A percentile compares a stretch with the other conserved stretches of the same genome.
Conservation (phyloP, 257 asterid species). For the Primulina tabacum region DNA sequence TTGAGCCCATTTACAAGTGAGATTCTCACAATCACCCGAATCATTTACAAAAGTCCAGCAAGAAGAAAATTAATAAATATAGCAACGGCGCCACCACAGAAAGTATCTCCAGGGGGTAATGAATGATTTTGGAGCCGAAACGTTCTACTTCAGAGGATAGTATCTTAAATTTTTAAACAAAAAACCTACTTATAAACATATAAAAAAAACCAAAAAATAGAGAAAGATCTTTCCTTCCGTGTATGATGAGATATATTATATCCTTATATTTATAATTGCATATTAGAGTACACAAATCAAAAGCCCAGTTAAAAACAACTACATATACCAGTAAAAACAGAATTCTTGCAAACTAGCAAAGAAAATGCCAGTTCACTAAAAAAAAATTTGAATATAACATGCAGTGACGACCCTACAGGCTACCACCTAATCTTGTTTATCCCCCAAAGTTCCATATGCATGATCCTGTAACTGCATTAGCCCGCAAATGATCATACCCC, state of each 20-base stretch:
- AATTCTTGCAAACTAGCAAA: slow-evolving; percentile 10
- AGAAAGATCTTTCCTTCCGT: neutral
- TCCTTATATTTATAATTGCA: slow-evolving; percentile 23
- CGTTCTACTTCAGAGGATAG: too few species aligned
- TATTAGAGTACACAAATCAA: slow-evolving; percentile 20
- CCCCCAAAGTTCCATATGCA: slow-evolving; percentile 39
- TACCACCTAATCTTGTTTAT: slow-evolving; percentile 23
- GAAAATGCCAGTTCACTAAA: slow-evolving; percentile 29
- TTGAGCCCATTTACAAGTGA: too few species aligned
- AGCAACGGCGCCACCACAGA: too few species aligned
- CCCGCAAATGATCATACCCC: slow-evolving; percentile 20
- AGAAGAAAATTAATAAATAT: too few species aligned
- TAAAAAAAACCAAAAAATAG: neutral
- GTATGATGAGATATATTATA: neutral
- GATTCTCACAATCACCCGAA: too few species aligned
- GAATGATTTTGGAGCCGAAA: too few species aligned
- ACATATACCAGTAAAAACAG: slow-evolving; percentile 14
- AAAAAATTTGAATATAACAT: slow-evolving; percentile 20
- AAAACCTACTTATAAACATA: too few species aligned
- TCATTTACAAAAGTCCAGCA: too few species aligned
- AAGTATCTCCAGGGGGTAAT: too few species aligned
- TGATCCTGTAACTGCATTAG: slow-evolving; percentile 30
- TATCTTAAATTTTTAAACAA: too few species aligned
- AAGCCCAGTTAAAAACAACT: slow-evolving; percentile 26
- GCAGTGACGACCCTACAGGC: slow-evolving; percentile 20